Conservation (phyloP, 164 flowering plant species). For the Akebia trifoliata region DNA sequence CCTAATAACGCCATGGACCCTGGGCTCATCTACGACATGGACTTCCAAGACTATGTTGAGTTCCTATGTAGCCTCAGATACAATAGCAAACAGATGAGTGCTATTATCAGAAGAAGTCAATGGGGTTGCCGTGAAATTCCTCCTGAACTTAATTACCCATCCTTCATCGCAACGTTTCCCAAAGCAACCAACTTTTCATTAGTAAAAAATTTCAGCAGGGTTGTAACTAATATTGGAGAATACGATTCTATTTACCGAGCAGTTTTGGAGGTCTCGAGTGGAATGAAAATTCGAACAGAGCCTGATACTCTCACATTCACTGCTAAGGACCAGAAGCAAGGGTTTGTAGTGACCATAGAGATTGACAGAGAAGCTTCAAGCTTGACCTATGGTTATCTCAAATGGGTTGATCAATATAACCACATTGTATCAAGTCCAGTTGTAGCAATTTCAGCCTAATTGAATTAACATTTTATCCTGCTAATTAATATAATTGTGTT, state of each 20-base stretch:
- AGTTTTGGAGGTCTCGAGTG: slow-evolving; percentile 11
- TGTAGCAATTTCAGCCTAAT: slow-evolving; percentile 16
- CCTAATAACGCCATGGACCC: slow-evolving; percentile 24
- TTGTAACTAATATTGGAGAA: slow-evolving; percentile 25
- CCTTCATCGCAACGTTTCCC: slow-evolving; percentile 21
- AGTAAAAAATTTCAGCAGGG: slow-evolving; percentile 21
- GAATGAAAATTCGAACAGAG: slow-evolving; percentile 17
- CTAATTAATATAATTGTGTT: neutral
- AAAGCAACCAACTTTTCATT: slow-evolving; percentile 2
- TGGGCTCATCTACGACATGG: slow-evolving; percentile 21
- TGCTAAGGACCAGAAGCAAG: slow-evolving; percentile 20
- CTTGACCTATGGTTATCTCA: slow-evolving; percentile 19
- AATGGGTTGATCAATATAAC: slow-evolving; percentile 23
- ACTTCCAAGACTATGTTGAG: slow-evolving; percentile 15
- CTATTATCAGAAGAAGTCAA: slow-evolving; percentile 14
- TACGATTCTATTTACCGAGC: slow-evolving; percentile 17
- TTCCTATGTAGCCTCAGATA: slow-evolving; percentile 21
- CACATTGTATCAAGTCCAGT: slow-evolving; percentile 27
- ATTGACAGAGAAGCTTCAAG: slow-evolving; percentile 10
- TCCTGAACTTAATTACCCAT: slow-evolving; percentile 29
- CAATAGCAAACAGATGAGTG: slow-evolving; percentile 19
- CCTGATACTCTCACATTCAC: slow-evolving; percentile 25
- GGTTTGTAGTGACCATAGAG: slow-evolving; percentile 18
- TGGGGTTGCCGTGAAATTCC: slow-evolving; percentile 16
- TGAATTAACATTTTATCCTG: neutral